Conservation (phyloP, 257 asterid genomes). For the Scutellaria barbata region DNA sequence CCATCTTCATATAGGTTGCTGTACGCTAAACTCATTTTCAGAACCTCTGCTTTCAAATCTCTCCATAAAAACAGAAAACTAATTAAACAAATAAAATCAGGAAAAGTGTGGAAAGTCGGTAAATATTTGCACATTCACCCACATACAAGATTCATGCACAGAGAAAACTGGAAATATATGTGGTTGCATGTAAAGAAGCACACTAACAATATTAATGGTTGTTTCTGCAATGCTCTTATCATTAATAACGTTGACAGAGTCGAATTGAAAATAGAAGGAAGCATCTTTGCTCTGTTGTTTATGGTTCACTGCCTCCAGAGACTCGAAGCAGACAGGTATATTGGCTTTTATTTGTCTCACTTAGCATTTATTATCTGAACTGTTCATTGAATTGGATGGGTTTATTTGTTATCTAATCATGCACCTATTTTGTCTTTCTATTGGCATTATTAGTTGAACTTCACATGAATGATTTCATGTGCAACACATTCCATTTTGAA, state of each 20-base stretch:
- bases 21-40: background rate
- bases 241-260: slow-evolving; percentile 57
- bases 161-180: background rate
- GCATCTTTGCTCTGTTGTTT: slow-evolving; percentile 95
- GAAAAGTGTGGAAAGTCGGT: too few species aligned
- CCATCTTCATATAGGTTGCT: background rate
- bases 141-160: background rate
- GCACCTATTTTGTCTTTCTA: background rate
- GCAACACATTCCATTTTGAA: slow-evolving; percentile 18
- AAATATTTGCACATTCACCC: background rate
- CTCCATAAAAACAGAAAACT: background rate
- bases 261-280: slow-evolving; percentile 64
- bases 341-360: slow-evolving; percentile 37
- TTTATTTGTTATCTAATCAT: slow-evolving; percentile 5
- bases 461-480: background rate
- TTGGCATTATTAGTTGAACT: slow-evolving; percentile 6
- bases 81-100: background rate
- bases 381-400: slow-evolving; percentile 5
- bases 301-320: slow-evolving; percentile 97
- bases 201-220: slow-evolving; percentile 6
- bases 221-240: slow-evolving; percentile 11
- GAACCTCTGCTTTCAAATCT: background rate
- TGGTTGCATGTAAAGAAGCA: background rate
- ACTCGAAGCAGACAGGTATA: slow-evolving; percentile 95
- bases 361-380: slow-evolving; percentile 18